These are phyloP conservation scores for Saccharomyces hybrid DNA, from an alignment of 1,139 yeast species.

Conservation along the genomic window DNA sequence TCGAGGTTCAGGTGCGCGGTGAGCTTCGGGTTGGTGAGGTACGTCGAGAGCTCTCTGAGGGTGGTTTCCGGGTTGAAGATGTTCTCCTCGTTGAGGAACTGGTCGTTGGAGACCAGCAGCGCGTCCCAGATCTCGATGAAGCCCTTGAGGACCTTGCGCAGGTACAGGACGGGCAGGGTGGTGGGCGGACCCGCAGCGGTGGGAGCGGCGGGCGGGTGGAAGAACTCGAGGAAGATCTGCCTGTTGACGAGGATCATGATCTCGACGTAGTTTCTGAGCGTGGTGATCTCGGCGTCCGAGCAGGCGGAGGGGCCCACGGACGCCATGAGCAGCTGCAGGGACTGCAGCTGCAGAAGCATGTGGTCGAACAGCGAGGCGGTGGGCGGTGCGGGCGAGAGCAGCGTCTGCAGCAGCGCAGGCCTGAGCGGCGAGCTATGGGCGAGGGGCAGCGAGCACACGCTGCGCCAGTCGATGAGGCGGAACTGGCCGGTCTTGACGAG, in stretches of 20 bases:
- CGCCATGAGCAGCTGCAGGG: neutral
- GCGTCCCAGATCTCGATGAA: constrained; percentile 33
- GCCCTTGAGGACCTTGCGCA: constrained; percentile 34
- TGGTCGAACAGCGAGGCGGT: neutral
- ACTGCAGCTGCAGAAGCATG: neutral
- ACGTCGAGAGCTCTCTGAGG: constrained; percentile 22
- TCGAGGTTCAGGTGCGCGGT: neutral
- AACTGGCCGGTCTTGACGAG: constrained; percentile 2
- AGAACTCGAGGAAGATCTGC: constrained; percentile 36
- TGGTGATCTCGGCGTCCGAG: neutral
- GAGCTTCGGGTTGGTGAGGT: constrained; percentile 22
- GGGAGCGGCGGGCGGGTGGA: neutral
- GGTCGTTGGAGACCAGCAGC: constrained; percentile 29
- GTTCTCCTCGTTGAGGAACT: constrained; percentile 15
- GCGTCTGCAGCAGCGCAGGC: neutral
- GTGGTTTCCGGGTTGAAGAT: constrained; percentile 19
- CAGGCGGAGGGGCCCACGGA: neutral
- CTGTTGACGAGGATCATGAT: constrained; percentile 34
- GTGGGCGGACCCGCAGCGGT: neutral
- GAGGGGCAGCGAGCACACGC: neutral
- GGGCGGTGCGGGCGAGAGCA: neutral
- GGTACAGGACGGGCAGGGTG: constrained; percentile 28
- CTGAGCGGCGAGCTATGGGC: neutral
- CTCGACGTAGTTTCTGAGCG: constrained; percentile 11
- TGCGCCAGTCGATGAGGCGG: neutral